Evolutionary conservation across 2,329 filamentous ascomycete species (phyloP), one percentile per base, ranked within the genome.

Genomic region (Colletotrichum simmondsii): DNA sequence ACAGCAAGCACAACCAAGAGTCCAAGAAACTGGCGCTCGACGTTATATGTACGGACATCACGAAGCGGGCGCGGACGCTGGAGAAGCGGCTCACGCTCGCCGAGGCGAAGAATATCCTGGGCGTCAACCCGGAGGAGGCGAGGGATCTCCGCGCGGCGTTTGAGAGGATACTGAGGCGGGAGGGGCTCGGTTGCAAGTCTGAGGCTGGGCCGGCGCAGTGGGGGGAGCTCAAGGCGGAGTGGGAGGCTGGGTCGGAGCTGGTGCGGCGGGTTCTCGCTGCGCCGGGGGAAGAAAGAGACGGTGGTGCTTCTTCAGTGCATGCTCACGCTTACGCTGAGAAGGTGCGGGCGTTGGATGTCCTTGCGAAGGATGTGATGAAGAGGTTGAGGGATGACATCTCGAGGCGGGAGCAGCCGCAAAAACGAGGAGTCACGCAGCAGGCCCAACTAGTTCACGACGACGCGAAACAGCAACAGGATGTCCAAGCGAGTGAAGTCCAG

Each of bases 361-460:
- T 97, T 4, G 93, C 92, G 65, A 88, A 91, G 64, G 94, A 96
- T 81, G 92, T 94, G 22, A 92, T 94, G 88, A 95, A 95, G 82
- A 88, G 94, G 60, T 86, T 93, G 65, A 89, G 92, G 46, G 92
- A 94, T 77, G 92, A 94, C 75, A 88, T 90, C 72, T 85, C 85
- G 1, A 90, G 89, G 75, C 86, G 87, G 68, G 85, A 91, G 83
- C 86, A 8, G 61, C 75, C 76, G 65, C 78, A 66, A 62, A 73
- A 75, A 56, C 59, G 54, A 65, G 65, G 46, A 32, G 22, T 57
- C 52, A 6, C 32, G 6, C 61, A 66, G 37, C 28, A 28, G 22
- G 26, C 32, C 1, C 54, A 11, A 49, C 42, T 54, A 22, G 30
- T 35, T 14, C n/a, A 16, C 26, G 26, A 32, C 5, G 63, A 52